These are phyloP conservation scores for Simplicillium sp. DNA, from an alignment of 2,329 filamentous ascomycete species.

Conservation along the genomic window DNA sequence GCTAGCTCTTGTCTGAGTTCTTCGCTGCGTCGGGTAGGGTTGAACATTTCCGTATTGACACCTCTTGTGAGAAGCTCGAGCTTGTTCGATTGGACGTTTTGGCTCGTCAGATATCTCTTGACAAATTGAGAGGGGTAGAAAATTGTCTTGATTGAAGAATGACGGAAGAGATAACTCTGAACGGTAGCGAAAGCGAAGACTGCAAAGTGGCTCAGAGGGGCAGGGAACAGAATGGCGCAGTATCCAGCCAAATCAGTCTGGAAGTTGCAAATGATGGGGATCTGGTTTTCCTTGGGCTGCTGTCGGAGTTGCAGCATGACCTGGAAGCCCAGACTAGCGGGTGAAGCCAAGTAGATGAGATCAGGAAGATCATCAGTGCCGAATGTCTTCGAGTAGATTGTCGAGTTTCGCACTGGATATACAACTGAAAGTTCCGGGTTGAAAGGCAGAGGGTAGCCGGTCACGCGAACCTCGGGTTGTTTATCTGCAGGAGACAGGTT, in stretches of 20 bases:
- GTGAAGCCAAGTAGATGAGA: conserved; percentile 60
- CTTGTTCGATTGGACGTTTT: conserved; percentile 45
- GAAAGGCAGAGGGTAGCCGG: conserved; percentile 59
- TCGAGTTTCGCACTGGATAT: conserved; percentile 57
- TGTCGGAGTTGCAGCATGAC: conserved; percentile 60
- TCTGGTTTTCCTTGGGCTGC: conserved; percentile 40
- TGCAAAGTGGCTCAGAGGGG: conserved; percentile 49
- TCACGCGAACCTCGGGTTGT: conserved; percentile 45
- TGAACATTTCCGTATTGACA: conserved; percentile 54
- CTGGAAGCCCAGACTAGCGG: conserved; percentile 61
- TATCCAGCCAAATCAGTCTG: conserved; percentile 64
- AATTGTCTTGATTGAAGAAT: conserved; percentile 51
- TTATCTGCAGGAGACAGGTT: conserved; percentile 20
- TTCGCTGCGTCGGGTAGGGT: conserved; percentile 41
- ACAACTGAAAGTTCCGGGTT: conserved; percentile 63
- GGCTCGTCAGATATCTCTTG: conserved; percentile 46
- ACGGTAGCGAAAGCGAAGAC: conserved; percentile 53
- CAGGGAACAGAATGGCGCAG: conserved; percentile 58
- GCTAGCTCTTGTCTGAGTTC: conserved; percentile 44
- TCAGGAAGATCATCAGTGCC: conserved; percentile 42
- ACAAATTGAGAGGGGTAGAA: conserved; percentile 62
- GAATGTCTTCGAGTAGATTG: conserved; percentile 52
- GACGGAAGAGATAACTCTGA: conserved; percentile 57
- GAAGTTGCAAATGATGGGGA: conserved; percentile 58
- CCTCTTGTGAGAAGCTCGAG: conserved; percentile 54